Evolutionary conservation across 2,329 filamentous ascomycete species (phyloP).

Genomic region (Paecilomyces sp.): DNA sequence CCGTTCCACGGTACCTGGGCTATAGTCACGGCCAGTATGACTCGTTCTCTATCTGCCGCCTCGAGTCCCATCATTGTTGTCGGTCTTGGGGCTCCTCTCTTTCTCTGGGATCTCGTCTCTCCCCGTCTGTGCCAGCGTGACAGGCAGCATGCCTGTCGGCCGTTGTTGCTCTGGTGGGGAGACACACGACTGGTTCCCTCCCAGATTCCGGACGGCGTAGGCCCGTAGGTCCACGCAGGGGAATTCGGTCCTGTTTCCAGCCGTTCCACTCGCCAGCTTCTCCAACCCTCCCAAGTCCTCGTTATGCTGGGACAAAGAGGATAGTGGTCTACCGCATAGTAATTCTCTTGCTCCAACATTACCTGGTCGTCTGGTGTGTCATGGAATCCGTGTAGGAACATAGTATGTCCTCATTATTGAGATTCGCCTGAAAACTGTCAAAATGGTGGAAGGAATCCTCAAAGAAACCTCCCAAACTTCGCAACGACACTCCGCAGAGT

Average conservation of each 20-base stretch:
- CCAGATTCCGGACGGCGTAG: neutral
- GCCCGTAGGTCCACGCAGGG: neutral
- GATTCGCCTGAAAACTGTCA: neutral
- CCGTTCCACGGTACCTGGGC: neutral
- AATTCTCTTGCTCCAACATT: too few relatives aligned
- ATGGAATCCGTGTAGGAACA: neutral
- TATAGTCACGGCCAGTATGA: neutral
- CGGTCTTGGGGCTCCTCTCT: neutral
- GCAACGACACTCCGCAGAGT: neutral
- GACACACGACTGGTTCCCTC: neutral
- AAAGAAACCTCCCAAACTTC: neutral
- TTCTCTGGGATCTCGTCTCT: neutral
- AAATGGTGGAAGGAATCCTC: neutral
- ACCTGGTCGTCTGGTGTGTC: too few relatives aligned
- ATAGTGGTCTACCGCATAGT: too few relatives aligned
- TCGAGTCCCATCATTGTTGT: too few relatives aligned
- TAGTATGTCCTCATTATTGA: neutral
- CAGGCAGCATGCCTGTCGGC: neutral
- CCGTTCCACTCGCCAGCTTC: neutral
- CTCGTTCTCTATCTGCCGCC: neutral
- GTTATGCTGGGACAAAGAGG: neutral
- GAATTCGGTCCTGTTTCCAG: neutral
- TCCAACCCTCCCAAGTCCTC: neutral
- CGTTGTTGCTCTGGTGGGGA: neutral
- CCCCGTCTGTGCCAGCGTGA: neutral